Base-by-base conservation (phyloP, 495 filamentous ascomycete genomes). In the Penicillium herquei region DNA sequence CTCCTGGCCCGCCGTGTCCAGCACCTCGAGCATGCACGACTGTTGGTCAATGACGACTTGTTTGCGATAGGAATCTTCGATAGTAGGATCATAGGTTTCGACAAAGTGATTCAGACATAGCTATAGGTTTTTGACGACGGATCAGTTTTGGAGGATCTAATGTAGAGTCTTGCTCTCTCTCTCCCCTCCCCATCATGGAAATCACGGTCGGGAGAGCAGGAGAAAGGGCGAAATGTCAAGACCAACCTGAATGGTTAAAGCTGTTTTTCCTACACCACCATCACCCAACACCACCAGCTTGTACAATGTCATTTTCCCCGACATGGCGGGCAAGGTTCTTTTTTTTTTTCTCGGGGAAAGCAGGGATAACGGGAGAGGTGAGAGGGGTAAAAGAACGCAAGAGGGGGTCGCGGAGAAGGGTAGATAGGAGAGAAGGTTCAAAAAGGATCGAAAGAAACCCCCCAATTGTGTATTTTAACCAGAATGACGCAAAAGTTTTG, bases 1-100 rank as follows among this genome's bases (percentile, higher is more conserved):
- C 75, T 98, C 94, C 73, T 98, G 95, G n/a, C 94, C 94, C 33
- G 94, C 94, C 32, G 95, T 98, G 77, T 98, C 94, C 55, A 98
- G 82, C 37, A 98, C 93, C 75, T 98, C 94, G 63, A 98, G 83
- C 94, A 98, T 98, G 78, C 94, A 97, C 17, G 94, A 89, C 67
- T 95, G 91, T 55, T 87, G 84, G 71, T 98, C 94, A 70, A 98
- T 98, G 57, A 97, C 93, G 52, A 96, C 92, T 76, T 98, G 95
- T 77, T 97, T 98, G 59, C 94, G 86, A 72, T 98, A 98, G 13
- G 93, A 97, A 64, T 98, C 91, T 76, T 96, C 91, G 67, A 96
- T 96, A 56, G 91, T 98, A 26, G 94, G 94, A 73, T 98, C 94
- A 71, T 98, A 98, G 69, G 86, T 90, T 70, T 90, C 87, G 63